A percentile compares a stretch with the other conserved stretches of the same genome.
Conservation (phyloP, 345 rosid genomes). For the Zanthoxylum bungeanum region DNA sequence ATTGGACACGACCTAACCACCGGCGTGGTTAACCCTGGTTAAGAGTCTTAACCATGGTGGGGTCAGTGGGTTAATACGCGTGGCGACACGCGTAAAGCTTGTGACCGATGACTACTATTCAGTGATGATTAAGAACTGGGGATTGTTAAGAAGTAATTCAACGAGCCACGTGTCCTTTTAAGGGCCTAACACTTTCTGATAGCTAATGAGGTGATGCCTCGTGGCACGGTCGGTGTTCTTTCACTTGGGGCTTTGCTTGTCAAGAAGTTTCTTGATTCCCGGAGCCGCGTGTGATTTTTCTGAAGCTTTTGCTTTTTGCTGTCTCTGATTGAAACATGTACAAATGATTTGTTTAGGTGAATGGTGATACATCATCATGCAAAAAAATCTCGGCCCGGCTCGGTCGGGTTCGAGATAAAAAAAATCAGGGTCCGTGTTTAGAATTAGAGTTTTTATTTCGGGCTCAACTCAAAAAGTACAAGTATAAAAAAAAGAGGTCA, state of each 20-base stretch:
- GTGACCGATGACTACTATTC: neutral
- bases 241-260: neutral
- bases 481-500: no score
- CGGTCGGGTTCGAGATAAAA: no score
- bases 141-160: neutral
- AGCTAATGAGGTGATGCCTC: conserved; percentile 15
- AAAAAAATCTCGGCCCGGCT: no score
- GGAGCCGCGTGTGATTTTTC: conserved; percentile 16
- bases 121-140: neutral
- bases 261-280: conserved; percentile 33
- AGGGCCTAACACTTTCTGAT: neutral
- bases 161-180: conserved; percentile 26
- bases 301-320: neutral
- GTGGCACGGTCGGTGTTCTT: conserved; percentile 6
- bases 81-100: conserved; percentile 41
- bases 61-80: conserved; percentile 21
- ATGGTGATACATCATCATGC: no score
- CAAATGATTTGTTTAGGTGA: no score
- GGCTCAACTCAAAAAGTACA: no score
- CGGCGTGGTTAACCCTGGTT: conserved; percentile 24
- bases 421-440: no score
- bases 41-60: neutral
- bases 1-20: conserved; percentile 15
- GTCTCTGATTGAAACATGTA: neutral
- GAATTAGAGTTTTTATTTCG: no score